Percentiles rank a stretch among this genome's conserved stretches.
Conservation (phyloP, 495 filamentous ascomycete genomes). For the Aspergillus sparsus region DNA sequence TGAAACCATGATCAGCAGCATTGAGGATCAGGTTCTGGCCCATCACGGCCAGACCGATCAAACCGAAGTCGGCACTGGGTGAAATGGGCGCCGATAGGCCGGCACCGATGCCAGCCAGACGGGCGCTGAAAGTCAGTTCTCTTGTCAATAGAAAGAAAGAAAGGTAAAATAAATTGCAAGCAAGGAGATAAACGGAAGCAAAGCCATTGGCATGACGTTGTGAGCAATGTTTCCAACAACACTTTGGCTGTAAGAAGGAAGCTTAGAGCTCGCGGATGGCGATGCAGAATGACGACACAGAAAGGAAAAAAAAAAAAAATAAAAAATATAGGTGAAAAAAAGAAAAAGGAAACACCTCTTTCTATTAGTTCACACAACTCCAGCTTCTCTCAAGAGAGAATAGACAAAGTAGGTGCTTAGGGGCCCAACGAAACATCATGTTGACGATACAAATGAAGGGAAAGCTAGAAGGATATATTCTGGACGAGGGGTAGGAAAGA, state of each 20-base stretch:
- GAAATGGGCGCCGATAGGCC: slow-evolving; percentile 59
- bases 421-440: not conserved
- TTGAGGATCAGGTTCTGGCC: slow-evolving; percentile 98
- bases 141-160: slow-evolving; percentile 36
- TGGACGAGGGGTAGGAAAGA: slow-evolving; percentile 18
- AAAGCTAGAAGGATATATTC: slow-evolving; percentile 4
- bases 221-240: not conserved
- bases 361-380: too few species aligned
- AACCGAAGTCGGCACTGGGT: slow-evolving; percentile 84
- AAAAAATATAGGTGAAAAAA: too few species aligned
- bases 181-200: not conserved
- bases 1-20: slow-evolving; percentile 94
- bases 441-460: not conserved
- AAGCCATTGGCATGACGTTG: not conserved
- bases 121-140: slow-evolving; percentile 69
- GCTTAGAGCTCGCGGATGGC: not conserved
- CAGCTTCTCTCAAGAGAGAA: too few species aligned
- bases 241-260: not conserved
- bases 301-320: not conserved
- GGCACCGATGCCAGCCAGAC: slow-evolving; percentile 82
- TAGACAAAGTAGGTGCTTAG: too few species aligned
- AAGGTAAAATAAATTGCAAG: not conserved
- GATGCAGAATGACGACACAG: not conserved
- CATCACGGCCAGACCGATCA: slow-evolving; percentile 99
- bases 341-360: too few species aligned